A percentile compares a stretch with the other conserved stretches of the same genome.
These are phyloP conservation scores for Alternaria incomplexa DNA, from an alignment of 2,329 filamentous ascomycete genomes.

Conservation along the genomic window DNA sequence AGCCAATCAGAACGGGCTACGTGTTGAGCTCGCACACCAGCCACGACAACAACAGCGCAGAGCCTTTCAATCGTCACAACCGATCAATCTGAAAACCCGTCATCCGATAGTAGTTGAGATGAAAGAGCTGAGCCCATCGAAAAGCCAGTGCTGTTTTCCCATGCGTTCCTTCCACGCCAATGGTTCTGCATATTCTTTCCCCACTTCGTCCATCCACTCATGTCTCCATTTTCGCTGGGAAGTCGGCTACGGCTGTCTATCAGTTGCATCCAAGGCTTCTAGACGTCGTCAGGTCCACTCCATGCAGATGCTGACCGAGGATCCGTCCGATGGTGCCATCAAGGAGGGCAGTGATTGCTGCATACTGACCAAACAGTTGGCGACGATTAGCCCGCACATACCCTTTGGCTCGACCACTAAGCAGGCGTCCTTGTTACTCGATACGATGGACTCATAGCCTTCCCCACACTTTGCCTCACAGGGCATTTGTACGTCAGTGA, in stretches of 20 bases:
- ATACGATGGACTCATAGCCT: slow-evolving; percentile 19
- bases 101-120: not conserved
- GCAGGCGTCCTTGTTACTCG: slow-evolving; percentile 20
- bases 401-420: slow-evolving; percentile 12
- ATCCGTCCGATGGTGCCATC: slow-evolving; percentile 22
- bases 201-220: slow-evolving; percentile 6
- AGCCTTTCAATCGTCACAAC: slow-evolving; percentile 7
- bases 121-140: not conserved
- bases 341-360: slow-evolving; percentile 22
- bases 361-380: slow-evolving; percentile 22
- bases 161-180: slow-evolving; percentile 12
- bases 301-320: slow-evolving; percentile 4
- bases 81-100: not conserved
- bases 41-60: slow-evolving; percentile 29
- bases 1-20: slow-evolving; percentile 39
- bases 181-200: slow-evolving; percentile 9
- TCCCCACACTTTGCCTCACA: slow-evolving; percentile 13
- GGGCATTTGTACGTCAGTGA: slow-evolving; percentile 7
- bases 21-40: slow-evolving; percentile 31
- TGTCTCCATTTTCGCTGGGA: slow-evolving; percentile 7
- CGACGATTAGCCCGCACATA: slow-evolving; percentile 27
- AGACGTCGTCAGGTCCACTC: slow-evolving; percentile 1
- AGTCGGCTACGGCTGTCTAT: not conserved
- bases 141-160: slow-evolving; percentile 8
- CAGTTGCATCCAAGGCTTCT: slow-evolving; percentile 2